These are phyloP conservation scores for Metschnikowia vanudenii DNA, from an alignment of 805 yeast genomes.

Conservation along the genomic window DNA sequence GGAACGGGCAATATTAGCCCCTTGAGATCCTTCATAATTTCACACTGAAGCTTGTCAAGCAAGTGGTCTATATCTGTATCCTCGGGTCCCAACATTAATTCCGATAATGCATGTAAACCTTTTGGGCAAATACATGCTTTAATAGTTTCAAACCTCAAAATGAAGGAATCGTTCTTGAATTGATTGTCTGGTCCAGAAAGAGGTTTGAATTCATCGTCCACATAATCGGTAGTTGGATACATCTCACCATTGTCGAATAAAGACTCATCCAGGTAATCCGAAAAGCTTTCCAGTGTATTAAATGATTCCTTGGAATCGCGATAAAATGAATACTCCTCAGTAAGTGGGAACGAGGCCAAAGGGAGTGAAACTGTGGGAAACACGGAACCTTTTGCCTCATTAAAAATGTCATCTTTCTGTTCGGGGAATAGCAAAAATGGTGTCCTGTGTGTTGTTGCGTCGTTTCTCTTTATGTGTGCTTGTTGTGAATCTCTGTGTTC, in stretches of 20 bases:
- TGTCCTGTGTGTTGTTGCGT: conserved; percentile 78
- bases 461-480: conserved; percentile 64
- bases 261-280: conserved; percentile 12
- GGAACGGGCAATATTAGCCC: conserved; percentile 30
- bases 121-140: conserved; percentile 48
- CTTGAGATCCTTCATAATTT: conserved; percentile 49
- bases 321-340: conserved; percentile 25
- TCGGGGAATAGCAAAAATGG: conserved; percentile 64
- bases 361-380: conserved; percentile 65
- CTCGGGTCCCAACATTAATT: conserved; percentile 33
- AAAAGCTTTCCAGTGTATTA: conserved; percentile 12
- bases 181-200: conserved; percentile 32
- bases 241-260: conserved; percentile 9
- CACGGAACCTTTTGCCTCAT: conserved; percentile 50
- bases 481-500: conserved; percentile 56
- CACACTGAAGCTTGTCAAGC: conserved; percentile 65
- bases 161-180: conserved; percentile 52
- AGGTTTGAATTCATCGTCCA: conserved; percentile 34
- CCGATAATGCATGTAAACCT: conserved; percentile 38
- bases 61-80: conserved; percentile 44
- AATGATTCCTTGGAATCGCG: conserved; percentile 1
- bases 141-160: conserved; percentile 54
- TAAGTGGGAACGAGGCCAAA: conserved; percentile 58
- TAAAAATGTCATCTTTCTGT: conserved; percentile 47
- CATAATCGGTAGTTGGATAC: conserved; percentile 28